Evolutionary conservation across 306 rosid species (phyloP), one percentile per base, ranked within the genome.

Genomic region (Comarum palustre): DNA sequence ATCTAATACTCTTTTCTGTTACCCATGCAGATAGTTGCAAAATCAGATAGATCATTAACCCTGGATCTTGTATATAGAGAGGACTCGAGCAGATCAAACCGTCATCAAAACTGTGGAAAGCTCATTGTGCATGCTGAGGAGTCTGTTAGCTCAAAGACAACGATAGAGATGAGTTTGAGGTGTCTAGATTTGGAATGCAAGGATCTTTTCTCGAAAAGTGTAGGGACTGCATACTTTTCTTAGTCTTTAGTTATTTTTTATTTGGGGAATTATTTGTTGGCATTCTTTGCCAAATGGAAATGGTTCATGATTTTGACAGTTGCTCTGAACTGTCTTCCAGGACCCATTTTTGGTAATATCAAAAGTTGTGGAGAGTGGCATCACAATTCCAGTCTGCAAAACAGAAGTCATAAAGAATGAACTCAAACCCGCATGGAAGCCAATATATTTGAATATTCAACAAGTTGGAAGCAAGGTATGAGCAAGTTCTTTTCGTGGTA

Each of bases 401-500:
- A 91, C 99, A 51, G 97, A 95, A 83, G 99, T 87, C 66, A 67
- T 87, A 77, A 95, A 95, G 82, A 91, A 90, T 81, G 97, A 95
- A 68, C 95, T 84, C 72, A 86, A 79, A 78, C 99, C 99, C 19
- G 43, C 68, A 34, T 95, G 97, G 99, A 95, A 90, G 82, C 85
- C 93, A 65, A 78, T 95, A 29, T 92, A 78, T 87, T 81, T 95
- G 83, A 95, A 86, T 87, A 84, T 88, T 78, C 97, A 91, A 80
- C 97, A 95, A 87, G 89, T 86, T 77, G 99, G 97, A 87, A 84
- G 97, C 92, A 95, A 90, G 97, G 99, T 95, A 83, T 17, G 15
- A 36, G 39, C 65, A 71, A 39, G 39, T 39, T 17, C 19, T 41
- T 58, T 72, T 17, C 4, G 29, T 52, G 36, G 51, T 54, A 22